Evolutionary conservation across 352 stramenopile species (phyloP).

Genomic region (Globisporangium viniferum): DNA sequence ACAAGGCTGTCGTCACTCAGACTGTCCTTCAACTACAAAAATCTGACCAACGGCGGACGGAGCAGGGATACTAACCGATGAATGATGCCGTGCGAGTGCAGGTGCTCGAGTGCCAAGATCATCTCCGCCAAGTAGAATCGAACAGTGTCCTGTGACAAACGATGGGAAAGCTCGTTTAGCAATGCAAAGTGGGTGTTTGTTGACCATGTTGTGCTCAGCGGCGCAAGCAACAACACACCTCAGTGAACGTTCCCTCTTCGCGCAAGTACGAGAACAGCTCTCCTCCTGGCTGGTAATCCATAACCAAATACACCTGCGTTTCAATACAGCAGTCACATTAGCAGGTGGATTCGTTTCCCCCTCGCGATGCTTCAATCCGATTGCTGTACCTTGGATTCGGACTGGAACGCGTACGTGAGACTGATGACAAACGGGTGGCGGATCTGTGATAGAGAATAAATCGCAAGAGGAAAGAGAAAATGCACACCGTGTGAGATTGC

Average conservation of each 20-base stretch:
- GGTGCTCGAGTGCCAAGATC: conserved; percentile 74
- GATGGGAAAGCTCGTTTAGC: neutral
- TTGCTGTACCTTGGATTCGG: conserved; percentile 64
- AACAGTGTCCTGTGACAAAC: conserved; percentile 37
- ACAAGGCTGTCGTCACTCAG: neutral
- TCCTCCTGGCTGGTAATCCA: conserved; percentile 80
- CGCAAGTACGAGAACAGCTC: conserved; percentile 77
- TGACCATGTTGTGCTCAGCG: neutral
- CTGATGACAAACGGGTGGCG: conserved; percentile 79
- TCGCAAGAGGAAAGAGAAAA: neutral
- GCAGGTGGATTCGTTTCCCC: neutral
- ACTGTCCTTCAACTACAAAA: no score
- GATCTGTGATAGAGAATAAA: conserved; percentile 37
- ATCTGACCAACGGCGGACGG: neutral
- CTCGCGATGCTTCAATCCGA: neutral
- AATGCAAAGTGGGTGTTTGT: neutral
- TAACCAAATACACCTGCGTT: conserved; percentile 62
- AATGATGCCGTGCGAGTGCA: conserved; percentile 82
- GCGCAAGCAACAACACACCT: conserved; percentile 26
- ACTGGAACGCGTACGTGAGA: conserved; percentile 78
- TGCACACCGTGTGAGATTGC: neutral
- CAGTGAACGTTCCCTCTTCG: conserved; percentile 62
- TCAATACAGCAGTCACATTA: neutral
- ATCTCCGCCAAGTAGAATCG: conserved; percentile 87
- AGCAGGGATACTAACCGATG: conserved; percentile 47